Evolutionary conservation across 208 protist genomes (phyloP).

Genomic region (Leishmania amazonensis): DNA sequence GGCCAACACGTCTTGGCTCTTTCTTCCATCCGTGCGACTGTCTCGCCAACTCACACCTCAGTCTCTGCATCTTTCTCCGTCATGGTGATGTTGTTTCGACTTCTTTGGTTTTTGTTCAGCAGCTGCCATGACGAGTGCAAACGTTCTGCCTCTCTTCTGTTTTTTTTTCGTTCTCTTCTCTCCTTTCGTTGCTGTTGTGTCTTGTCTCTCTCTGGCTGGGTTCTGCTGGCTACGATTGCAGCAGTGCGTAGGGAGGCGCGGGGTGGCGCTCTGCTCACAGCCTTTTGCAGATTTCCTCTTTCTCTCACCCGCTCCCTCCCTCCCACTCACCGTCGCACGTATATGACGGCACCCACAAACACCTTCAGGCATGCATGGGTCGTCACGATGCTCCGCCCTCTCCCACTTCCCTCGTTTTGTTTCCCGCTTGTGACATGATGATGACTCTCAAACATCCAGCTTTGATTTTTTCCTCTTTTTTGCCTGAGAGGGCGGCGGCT

Average conservation of each 20-base stretch:
- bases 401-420: background rate
- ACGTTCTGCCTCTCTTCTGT: slow-evolving; percentile 2
- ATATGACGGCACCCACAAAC: slow-evolving; percentile 2
- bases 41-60: background rate
- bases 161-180: background rate
- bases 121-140: background rate
- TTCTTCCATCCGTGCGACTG: slow-evolving; percentile 2
- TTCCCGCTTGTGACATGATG: background rate
- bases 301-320: background rate
- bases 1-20: background rate
- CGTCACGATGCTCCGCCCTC: background rate
- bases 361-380: background rate
- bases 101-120: slow-evolving; percentile 7
- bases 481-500: slow-evolving; percentile 1
- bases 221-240: background rate
- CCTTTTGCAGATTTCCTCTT: background rate
- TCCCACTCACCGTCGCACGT: background rate
- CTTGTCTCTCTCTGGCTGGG: background rate
- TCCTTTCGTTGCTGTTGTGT: background rate
- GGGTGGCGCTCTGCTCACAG: too few relatives aligned
- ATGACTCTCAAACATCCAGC: slow-evolving; percentile 4
- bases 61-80: slow-evolving; percentile 3
- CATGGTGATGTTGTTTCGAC: background rate
- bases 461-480: slow-evolving; percentile 11
- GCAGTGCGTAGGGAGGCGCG: too few relatives aligned